phyloP scores from a whole-genome alignment of 2,329 filamentous ascomycete genomes.

The Lasiodiplodia hormozganensis region DNA sequence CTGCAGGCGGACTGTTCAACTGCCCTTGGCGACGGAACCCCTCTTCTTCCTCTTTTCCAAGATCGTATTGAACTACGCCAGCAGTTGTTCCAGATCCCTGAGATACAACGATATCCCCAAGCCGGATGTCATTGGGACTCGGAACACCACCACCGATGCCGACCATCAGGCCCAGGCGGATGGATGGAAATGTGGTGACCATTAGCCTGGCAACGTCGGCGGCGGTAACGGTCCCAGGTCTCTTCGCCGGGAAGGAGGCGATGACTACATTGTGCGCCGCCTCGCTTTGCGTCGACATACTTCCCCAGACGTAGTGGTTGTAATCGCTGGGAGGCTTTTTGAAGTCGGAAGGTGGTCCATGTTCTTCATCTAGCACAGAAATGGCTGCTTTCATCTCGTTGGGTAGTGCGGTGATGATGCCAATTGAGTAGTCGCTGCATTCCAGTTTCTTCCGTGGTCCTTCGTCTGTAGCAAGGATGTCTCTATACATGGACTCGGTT shows the following conservation, averaged over 20 bases:
- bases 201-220: background rate
- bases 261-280: background rate
- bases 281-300: background rate
- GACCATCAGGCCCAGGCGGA: constrained; percentile 13
- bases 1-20: background rate
- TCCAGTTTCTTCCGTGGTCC: fast-evolving
- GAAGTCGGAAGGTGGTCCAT: background rate
- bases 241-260: background rate
- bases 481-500: no score
- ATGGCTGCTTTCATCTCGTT: background rate
- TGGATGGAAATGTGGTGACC: background rate
- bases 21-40: background rate
- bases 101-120: constrained; percentile 39
- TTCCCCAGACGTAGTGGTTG: background rate
- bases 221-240: background rate
- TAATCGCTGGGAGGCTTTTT: background rate
- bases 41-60: constrained; percentile 32
- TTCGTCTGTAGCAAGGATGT: no score
- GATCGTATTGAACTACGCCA: constrained; percentile 42
- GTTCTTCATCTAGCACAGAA: background rate
- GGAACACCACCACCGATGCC: constrained; percentile 30
- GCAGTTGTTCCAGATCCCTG: constrained; percentile 24
- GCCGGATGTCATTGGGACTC: constrained; percentile 42
- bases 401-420: background rate
- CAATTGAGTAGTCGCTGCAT: background rate